Evolutionary conservation across 352 stramenopile species (phyloP).

Genomic region (Lagenidium giganteum): DNA sequence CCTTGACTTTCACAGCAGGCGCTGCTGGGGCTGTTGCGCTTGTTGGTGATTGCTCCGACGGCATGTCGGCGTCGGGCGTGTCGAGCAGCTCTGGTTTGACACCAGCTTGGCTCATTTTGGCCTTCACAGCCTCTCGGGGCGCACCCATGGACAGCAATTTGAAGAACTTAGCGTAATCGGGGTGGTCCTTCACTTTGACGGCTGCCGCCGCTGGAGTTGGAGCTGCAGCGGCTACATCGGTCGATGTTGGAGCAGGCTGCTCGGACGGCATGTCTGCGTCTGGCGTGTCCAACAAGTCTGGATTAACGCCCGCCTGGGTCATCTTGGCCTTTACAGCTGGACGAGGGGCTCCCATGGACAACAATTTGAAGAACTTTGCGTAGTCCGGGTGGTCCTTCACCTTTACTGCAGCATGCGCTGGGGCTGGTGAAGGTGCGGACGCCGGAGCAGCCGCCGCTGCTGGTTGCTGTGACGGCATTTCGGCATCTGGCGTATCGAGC

Average conservation of each 20-base stretch:
- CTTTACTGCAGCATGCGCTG: slow-evolving; percentile 4
- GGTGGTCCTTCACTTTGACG: slow-evolving; percentile 56
- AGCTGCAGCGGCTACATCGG: background rate
- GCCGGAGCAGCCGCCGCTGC: background rate
- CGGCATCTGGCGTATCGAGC: slow-evolving; percentile 22
- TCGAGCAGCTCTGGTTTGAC: slow-evolving; percentile 63
- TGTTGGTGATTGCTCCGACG: slow-evolving; percentile 6
- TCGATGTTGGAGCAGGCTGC: slow-evolving; percentile 9
- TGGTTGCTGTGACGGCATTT: background rate
- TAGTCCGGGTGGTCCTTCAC: slow-evolving; percentile 57
- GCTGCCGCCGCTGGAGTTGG: slow-evolving; percentile 5
- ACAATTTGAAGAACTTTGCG: slow-evolving; percentile 66
- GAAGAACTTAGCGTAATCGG: slow-evolving; percentile 66
- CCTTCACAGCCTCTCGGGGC: slow-evolving; percentile 43
- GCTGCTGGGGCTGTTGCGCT: slow-evolving; percentile 5
- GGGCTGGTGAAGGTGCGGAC: background rate
- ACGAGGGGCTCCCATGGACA: slow-evolving; percentile 49
- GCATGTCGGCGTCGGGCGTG: slow-evolving; percentile 43
- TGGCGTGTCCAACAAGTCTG: slow-evolving; percentile 57
- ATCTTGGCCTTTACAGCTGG: slow-evolving; percentile 61
- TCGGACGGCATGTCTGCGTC: slow-evolving; percentile 38
- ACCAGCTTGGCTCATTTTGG: slow-evolving; percentile 50
- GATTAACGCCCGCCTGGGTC: slow-evolving; percentile 80
- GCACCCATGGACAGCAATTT: slow-evolving; percentile 62
- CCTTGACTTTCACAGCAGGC: slow-evolving; percentile 8